A percentile compares a stretch with the other conserved stretches of the same genome.
Conservation (phyloP, 352 stramenopile genomes). For the Phytophthora hibernalis region DNA sequence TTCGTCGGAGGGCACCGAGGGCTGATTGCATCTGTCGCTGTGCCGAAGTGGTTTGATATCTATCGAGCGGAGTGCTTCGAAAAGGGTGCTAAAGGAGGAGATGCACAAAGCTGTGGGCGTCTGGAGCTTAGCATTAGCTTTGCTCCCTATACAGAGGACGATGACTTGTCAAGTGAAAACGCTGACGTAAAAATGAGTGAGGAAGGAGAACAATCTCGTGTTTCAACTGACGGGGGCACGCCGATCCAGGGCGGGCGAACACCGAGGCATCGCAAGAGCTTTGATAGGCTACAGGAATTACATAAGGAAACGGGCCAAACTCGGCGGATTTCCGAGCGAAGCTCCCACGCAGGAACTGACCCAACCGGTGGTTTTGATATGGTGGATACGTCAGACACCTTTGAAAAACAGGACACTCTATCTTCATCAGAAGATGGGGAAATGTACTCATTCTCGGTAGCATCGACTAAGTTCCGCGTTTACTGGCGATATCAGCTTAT, state of each 20-base stretch:
- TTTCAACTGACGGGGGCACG: slow-evolving; percentile 26
- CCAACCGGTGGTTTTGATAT: slow-evolving; percentile 25
- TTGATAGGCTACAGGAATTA: slow-evolving; percentile 74
- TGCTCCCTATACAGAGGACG: slow-evolving; percentile 64
- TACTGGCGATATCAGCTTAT: slow-evolving; percentile 88
- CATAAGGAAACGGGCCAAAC: slow-evolving; percentile 74
- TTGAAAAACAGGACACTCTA: slow-evolving; percentile 24
- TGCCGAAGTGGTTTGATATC: slow-evolving; percentile 85
- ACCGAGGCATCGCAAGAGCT: slow-evolving; percentile 74
- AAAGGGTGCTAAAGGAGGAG: slow-evolving; percentile 23
- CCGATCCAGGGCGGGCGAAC: slow-evolving; percentile 34
- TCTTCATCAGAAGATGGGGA: slow-evolving; percentile 43
- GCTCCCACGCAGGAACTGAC: slow-evolving; percentile 31
- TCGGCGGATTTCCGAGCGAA: slow-evolving; percentile 44
- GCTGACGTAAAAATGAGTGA: slow-evolving; percentile 32
- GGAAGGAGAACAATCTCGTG: slow-evolving; percentile 29
- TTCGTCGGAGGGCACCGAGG: slow-evolving; percentile 62
- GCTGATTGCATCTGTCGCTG: slow-evolving; percentile 68
- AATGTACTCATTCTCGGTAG: slow-evolving; percentile 88
- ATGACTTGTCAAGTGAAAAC: slow-evolving; percentile 47
- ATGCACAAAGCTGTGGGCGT: slow-evolving; percentile 52
- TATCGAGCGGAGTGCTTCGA: slow-evolving; percentile 61
- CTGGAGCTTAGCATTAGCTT: slow-evolving; percentile 88
- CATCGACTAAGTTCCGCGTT: slow-evolving; percentile 86
- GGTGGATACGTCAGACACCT: slow-evolving; percentile 18